Evolutionary conservation across 192 early-diverging fungal species (phyloP), one percentile per base, ranked within the genome.

Genomic region (Obelidium mucronatum): DNA sequence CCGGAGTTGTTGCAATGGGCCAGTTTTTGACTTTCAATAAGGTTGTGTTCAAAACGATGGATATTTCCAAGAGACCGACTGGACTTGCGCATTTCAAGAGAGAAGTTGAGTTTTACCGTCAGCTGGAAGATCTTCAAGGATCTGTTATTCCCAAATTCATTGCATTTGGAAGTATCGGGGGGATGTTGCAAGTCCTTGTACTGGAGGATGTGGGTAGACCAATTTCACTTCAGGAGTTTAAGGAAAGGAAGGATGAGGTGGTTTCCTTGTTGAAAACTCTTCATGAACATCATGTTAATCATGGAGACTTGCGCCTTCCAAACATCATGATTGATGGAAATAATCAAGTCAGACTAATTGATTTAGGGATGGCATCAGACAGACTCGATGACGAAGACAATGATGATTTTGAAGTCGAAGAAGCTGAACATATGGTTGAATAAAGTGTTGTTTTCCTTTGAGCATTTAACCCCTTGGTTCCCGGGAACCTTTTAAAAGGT

Each of bases 1-100:
- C 37, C 11, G 42, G 65, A 24, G 42, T 22, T 37, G 65, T 67
- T 0, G 33, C 65, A 40, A 1, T 15, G 1, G 65, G 65, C 11
- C n/a, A 34, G 42, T 67, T 51, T 34, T 30, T 34, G 40, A 15
- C 44, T 42, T 42, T 67, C 26, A 34, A 67, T 8, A 42, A 42
- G 13, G 65, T 67, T 26, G 65, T 67, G n/a, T 67, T 67, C 65
- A 67, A 67, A 34, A 67, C 65, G 11, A 48, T 67, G n/a, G 65
- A 67, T 67, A 11, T 42, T 67, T 67, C 40, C 13, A 67, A 67
- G 42, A 67, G 11, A 17, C 13, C 13, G 36, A 22, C 11, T 8
- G 35, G 65, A 37, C 22, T 42, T 22, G 37, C 11, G 11, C 65
- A 48, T 24, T 48, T 67, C 65, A 26, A 67, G 37, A 67, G 40